Conservation (phyloP, 139 green algal genomes). For the Chlorella ohadii region DNA sequence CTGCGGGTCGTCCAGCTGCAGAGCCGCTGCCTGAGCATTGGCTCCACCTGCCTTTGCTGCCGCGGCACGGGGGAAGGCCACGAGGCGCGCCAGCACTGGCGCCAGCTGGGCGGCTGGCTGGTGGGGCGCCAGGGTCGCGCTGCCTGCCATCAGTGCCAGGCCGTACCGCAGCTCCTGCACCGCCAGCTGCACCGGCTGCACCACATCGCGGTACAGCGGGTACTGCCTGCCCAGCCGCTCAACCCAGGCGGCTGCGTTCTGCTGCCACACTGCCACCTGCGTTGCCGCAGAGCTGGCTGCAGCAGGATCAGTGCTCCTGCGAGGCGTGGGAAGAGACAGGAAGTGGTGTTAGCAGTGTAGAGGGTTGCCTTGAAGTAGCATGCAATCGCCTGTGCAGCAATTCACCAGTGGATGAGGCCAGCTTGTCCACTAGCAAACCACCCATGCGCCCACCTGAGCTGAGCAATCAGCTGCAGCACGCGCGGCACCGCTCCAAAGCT, state of each 20-base stretch:
- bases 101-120: neutral
- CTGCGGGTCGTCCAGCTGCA: slow-evolving; percentile 12
- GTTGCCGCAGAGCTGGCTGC: neutral
- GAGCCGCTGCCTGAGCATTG: neutral
- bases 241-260: slow-evolving; percentile 65
- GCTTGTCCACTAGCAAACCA: neutral
- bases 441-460: neutral
- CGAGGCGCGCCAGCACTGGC: slow-evolving; percentile 29
- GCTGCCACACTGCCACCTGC: slow-evolving; percentile 41
- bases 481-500: slow-evolving; percentile 32
- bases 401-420: no score
- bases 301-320: slow-evolving; percentile 24
- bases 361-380: no score
- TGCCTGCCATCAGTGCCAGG: slow-evolving; percentile 57
- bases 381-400: no score
- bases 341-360: neutral
- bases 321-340: neutral
- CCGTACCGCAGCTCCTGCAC: slow-evolving; percentile 74
- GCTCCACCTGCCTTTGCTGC: neutral
- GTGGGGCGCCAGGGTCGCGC: neutral
- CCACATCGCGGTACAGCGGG: slow-evolving; percentile 83
- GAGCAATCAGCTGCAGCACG: neutral
- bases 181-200: slow-evolving; percentile 85
- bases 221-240: slow-evolving; percentile 61
- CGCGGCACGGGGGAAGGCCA: slow-evolving; percentile 33